Base-by-base conservation (phyloP, 148 eudicot genomes). In the Silene conica region DNA sequence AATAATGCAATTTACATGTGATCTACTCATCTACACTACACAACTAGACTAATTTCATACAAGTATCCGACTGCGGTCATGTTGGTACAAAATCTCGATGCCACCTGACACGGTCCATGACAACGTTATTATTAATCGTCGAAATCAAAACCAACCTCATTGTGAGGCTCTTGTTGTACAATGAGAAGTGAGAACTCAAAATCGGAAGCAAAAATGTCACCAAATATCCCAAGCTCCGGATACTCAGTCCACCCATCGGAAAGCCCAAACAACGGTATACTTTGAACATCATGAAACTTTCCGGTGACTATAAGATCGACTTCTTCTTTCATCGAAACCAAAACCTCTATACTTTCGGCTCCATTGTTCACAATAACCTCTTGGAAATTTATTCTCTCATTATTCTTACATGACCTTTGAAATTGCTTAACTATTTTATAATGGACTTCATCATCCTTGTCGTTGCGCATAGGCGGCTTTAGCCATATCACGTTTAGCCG, bases 401-500 rank as follows among this genome's bases (percentile, higher is more conserved):
- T 71, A 7, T 52, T 71, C 13, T 3, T 20, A 13, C 41, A 59
- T 4, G 56, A 71, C 22, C 22, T 23, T 0, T 22, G 73, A 50
- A 80, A 76, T 10, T 75, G 59, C 12, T 62, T 61, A 3, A 80
- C 20, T 8, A 78, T 66, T 34, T 81, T 79, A 3, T 19, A 31
- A 9, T 85, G 84, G 0, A 73, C 25, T 11, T 52, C 67, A 2
- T 72, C 73, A 6, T 77, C 46, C 4, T 67, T 52, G 5, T 67
- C 43, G 5, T 56, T 70, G 0, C 63, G 19, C 15, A n/a, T 10
- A 0, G 58, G 72, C 1, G 76, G 41, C 28, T 71, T 81, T 7
- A 83, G 34, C 78, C 85, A 73, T 0, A 83, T 16, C 1, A 86
- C 89, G 0, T 56, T 41, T 7, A 86, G 52, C 3, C 48, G 69